Evolutionary conservation across 1,284 basidiomycete species (phyloP).

Genomic region (Wallemia ichthyophaga): DNA sequence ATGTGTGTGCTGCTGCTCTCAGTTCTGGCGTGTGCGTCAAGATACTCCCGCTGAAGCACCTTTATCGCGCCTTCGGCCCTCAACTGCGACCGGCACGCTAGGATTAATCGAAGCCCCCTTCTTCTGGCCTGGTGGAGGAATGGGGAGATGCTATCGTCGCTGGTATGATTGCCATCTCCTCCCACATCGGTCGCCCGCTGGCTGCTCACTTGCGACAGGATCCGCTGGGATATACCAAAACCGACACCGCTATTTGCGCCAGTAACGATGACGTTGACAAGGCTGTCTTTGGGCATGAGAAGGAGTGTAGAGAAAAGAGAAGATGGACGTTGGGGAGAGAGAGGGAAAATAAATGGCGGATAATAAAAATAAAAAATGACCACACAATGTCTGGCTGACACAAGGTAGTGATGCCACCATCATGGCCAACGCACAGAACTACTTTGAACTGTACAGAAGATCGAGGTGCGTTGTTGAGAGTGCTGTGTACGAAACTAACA

Average conservation of each 20-base stretch:
- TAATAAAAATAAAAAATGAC: too few relatives aligned
- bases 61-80: constrained; percentile 32
- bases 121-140: constrained; percentile 3
- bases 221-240: constrained; percentile 44
- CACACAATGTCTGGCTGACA: too few relatives aligned
- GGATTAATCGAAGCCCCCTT: constrained; percentile 22
- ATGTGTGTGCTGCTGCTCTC: constrained; percentile 16
- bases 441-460: not conserved
- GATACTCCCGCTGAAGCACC: too few relatives aligned
- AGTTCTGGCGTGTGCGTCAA: too few relatives aligned
- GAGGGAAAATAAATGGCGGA: too few relatives aligned
- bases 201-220: too few relatives aligned
- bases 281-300: too few relatives aligned
- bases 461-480: not conserved
- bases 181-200: too few relatives aligned
- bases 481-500: constrained; percentile 1
- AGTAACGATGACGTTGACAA: constrained; percentile 27
- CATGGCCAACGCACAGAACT: not conserved
- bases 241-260: constrained; percentile 53
- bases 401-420: too few relatives aligned
- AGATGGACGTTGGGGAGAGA: too few relatives aligned
- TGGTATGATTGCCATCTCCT: too few relatives aligned
- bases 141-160: constrained; percentile 3
- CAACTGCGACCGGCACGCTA: constrained; percentile 42
- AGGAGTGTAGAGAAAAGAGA: too few relatives aligned